Base-by-base conservation (phyloP, 2,329 filamentous ascomycete species). In the Ophiostoma quercus region DNA sequence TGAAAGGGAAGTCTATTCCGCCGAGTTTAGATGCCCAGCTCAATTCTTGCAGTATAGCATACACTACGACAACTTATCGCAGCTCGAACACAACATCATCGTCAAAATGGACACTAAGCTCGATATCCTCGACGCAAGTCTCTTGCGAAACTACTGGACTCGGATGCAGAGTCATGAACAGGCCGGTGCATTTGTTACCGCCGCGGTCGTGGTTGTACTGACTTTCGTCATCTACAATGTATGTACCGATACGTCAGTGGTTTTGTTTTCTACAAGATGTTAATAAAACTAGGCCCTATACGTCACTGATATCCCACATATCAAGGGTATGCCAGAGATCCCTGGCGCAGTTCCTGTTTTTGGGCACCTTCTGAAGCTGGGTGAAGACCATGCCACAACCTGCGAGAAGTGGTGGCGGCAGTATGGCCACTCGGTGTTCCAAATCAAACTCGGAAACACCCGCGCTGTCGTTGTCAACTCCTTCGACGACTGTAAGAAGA, bases 381-480 rank as follows among this genome's bases (percentile, higher is more conserved):
- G 87, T 2, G 80, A 82, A 2, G 79, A 84, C 68, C 84, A 89
- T 79, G 83, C 87, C 8, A 81, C 82, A 39, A 80, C 83, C 34
- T 80, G 86, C 1, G 82, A 81, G 19, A 80, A 81, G 76, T 87
- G 87, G 84, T 86, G 84, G 2, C 83, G 85, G 73, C 83, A 85
- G 71, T 89, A 86, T 68, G 87, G 87, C 0, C 32, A 72, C 43
- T 84, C 85, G 1, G 88, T 90, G 14, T 90, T 89, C 73, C 88
- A 90, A 74, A 85, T 88, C 2, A 83, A 86, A 67, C 80, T 94
- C 74, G 91, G 90, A 1, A 92, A 90, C 72, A 86, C 81, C 78
- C 85, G 90, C 71, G 89, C 94, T 71, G 83, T 94, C 34, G 92
- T 93, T 75, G 91, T 90, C 72, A 94, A 94, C 75, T 89, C 86